Base-by-base conservation (phyloP, 2,329 filamentous ascomycete species). In the Bipolaris gigantea region DNA sequence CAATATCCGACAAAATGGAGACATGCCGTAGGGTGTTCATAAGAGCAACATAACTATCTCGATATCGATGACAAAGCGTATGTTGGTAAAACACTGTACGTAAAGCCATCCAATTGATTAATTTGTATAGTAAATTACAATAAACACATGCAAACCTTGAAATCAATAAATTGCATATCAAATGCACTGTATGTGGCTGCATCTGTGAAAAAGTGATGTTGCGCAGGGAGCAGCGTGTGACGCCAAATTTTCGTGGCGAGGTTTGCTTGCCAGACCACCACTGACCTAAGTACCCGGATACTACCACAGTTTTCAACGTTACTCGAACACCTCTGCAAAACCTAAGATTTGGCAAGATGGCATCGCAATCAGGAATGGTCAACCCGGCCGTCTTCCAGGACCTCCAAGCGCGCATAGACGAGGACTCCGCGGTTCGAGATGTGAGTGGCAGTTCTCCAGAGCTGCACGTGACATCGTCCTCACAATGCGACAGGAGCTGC, bases 391-490 rank as follows among this genome's bases (percentile, higher is more conserved):
- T 97, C 73, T 97, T 97, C 76, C 85, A 92, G 70, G 84, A 89
- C 65, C 86, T 99, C 57, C 93, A 97, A 76, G 80, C 83, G 55
- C 92, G 92, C 75, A 90, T 97, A 66, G 94, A 97, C 65, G 88
- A 95, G 74, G 94, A 97, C 73, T 83, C 85, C 8, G 81, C 83
- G 50, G 86, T 96, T 50, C 86, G 90, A 68, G 93, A 97, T 72
- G 84, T 86, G 70, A 65, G 72, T 60, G 30, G 48, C 30, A 42
- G 47, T 30, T 30, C 44, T 39, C 30, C 36, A 18, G 35, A 55
- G 52, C 42, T 56, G 38, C 65, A 70, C 64, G 63, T 66, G 65
- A 66, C 52, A 64, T 58, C 60, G 60, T 56, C 66, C 61, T 73
- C 51, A 69, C 55, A 38, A 60, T 65, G 62, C 60, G 59, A 63